Conservation (phyloP, 495 filamentous ascomycete species). For the Podospora pseudoanserina region DNA sequence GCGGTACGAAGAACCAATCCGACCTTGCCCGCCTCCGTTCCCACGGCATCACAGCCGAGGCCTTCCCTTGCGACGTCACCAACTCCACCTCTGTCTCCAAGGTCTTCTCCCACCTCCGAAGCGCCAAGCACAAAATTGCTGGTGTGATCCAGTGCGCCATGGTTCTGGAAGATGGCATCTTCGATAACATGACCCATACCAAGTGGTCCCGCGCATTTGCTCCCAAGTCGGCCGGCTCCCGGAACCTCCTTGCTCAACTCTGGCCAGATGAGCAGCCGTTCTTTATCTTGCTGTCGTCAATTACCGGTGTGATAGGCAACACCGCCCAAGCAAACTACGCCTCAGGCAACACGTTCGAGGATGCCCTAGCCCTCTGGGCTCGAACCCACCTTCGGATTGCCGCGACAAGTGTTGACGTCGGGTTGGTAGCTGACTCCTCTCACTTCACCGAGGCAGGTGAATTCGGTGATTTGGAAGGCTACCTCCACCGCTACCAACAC, state of each 20-base stretch:
- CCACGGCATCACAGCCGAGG: constrained; percentile 25
- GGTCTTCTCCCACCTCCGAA: constrained; percentile 1
- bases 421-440: constrained; percentile 24
- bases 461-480: constrained; percentile 23
- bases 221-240: constrained; percentile 45
- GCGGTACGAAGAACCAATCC: constrained; percentile 4
- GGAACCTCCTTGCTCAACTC: constrained; percentile 25
- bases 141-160: constrained; percentile 49
- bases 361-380: constrained; percentile 39
- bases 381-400: constrained; percentile 35
- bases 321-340: constrained; percentile 53
- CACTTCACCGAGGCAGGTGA: constrained; percentile 12
- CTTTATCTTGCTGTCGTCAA: constrained; percentile 58
- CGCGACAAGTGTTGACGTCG: constrained; percentile 43
- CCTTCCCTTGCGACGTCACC: constrained; percentile 40
- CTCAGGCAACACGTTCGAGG: constrained; percentile 54
- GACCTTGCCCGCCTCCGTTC: constrained; percentile 24
- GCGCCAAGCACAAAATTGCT: constrained; percentile 43
- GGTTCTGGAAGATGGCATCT: constrained; percentile 49
- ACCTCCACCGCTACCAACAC: constrained; percentile 16
- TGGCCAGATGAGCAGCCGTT: constrained; percentile 47
- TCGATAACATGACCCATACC: constrained; percentile 42
- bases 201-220: constrained; percentile 44
- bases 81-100: constrained; percentile 7
- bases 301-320: constrained; percentile 50